Conservation (phyloP, 345 rosid species). For the Arabis alpina region DNA sequence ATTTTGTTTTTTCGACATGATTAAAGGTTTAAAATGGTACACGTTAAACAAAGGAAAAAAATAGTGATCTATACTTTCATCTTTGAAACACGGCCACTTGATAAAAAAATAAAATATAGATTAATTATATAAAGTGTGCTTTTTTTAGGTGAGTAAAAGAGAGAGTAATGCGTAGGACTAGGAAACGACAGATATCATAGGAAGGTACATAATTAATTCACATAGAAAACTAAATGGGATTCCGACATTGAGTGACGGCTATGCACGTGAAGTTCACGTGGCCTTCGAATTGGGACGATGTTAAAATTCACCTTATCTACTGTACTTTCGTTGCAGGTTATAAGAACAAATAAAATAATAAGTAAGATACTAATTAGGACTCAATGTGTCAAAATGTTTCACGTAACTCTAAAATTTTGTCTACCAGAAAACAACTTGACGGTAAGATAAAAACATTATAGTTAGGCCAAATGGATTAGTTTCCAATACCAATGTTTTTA, state of each 20-base stretch:
- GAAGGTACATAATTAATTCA: conserved; percentile 14
- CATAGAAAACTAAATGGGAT: not conserved
- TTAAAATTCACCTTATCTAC: conserved; percentile 25
- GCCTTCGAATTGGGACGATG: not conserved
- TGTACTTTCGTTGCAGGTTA: conserved; percentile 6
- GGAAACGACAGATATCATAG: conserved; percentile 29
- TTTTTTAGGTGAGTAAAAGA: conserved; percentile 27
- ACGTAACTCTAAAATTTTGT: conserved; percentile 16
- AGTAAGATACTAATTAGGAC: not conserved
- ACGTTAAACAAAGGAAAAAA: not conserved
- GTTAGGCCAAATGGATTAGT: conserved; percentile 5
- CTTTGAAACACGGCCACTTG: conserved; percentile 20
- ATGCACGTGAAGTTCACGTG: conserved; percentile 39
- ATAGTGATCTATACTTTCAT: conserved; percentile 1
- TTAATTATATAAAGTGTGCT: not conserved
- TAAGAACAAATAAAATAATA: not conserved
- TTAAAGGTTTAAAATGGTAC: conserved; percentile 4
- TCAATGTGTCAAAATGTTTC: conserved; percentile 24
- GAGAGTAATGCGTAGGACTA: conserved; percentile 14
- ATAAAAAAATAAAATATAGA: not conserved
- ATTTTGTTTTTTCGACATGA: not conserved
- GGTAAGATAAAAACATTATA: not conserved
- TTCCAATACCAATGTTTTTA: not conserved
- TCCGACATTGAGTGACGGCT: conserved; percentile 42
- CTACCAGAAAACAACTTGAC: conserved; percentile 5